Conservation (phyloP, 106 monocot species). For the Ottelia alismoides region DNA sequence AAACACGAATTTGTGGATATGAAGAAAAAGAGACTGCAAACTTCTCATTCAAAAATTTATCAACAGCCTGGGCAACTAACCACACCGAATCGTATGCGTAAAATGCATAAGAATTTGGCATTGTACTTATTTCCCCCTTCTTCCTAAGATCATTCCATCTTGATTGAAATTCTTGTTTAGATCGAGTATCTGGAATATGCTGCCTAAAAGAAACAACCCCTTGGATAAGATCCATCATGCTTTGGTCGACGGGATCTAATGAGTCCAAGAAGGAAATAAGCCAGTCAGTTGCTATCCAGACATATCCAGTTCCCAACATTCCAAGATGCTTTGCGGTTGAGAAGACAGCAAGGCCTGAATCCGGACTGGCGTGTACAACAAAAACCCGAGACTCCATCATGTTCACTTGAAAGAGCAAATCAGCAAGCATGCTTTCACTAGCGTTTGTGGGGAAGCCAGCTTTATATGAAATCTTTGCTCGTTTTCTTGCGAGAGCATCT, state of each 20-base stretch:
- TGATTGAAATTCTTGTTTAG: slow-evolving; percentile 29
- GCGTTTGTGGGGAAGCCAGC: slow-evolving; percentile 40
- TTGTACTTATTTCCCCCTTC: slow-evolving; percentile 16
- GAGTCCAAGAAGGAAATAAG: slow-evolving; percentile 55
- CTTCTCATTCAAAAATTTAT: slow-evolving; percentile 41
- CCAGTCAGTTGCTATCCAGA: slow-evolving; percentile 87
- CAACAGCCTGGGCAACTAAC: slow-evolving; percentile 56
- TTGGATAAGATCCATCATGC: slow-evolving; percentile 43
- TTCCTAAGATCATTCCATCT: slow-evolving; percentile 31
- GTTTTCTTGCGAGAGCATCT: slow-evolving; percentile 33
- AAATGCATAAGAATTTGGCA: slow-evolving; percentile 46
- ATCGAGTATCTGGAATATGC: slow-evolving; percentile 38
- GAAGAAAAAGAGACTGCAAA: slow-evolving; percentile 26
- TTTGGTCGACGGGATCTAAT: slow-evolving; percentile 4
- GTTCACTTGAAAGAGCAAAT: slow-evolving; percentile 43
- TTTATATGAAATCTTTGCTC: slow-evolving; percentile 64
- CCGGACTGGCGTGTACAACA: slow-evolving; percentile 76
- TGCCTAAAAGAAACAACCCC: slow-evolving; percentile 47
- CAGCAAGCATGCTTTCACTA: slow-evolving; percentile 12
- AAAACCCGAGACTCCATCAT: slow-evolving; percentile 67
- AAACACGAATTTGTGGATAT: slow-evolving; percentile 36
- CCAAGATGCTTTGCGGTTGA: slow-evolving; percentile 32
- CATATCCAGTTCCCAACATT: slow-evolving; percentile 58
- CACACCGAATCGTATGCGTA: slow-evolving; percentile 86
- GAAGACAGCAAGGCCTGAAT: slow-evolving; percentile 55